Evolutionary conservation across 2,329 filamentous ascomycete genomes (phyloP), one percentile per base, ranked within the genome.

Genomic region (Plenodomus tracheiphilus): DNA sequence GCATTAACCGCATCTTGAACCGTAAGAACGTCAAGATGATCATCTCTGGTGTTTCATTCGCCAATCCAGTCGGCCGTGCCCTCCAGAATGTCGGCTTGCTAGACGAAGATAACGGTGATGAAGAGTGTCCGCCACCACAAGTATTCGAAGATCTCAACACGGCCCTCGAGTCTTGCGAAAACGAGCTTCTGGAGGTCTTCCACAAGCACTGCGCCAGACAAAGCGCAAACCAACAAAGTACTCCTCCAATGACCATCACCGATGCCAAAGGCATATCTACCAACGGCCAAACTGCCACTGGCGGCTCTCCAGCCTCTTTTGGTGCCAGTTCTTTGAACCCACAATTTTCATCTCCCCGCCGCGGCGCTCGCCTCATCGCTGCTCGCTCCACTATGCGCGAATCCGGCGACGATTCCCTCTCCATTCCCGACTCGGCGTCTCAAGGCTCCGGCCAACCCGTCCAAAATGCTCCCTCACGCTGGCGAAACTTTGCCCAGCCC

Each of bases 161-260:
- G 5, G 93, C 93, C 0, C 79, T 99, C 1, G 94, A 99, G 68
- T 89, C 86, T 56, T 97, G 93, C 72, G 94, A 99, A 69, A 99
- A 99, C 61, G 89, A 96, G 62, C 83, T 97, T 5, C 81, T 99
- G 59, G 86, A 89, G 53, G 81, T 82, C 9, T 74, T 83, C 59
- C 72, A 76, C 74, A 65, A 71, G 72, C 69, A 72, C 74, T 65
- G 73, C 49, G 65, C 56, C 39, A 52, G 55, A 6, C 51, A 55
- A 13, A 43, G 51, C 2, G 49, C 61, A 54, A 50, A 77, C 81
- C 77, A 57, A 54, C 73, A 64, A 17, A 59, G 53, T 3, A 71
- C 70, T 0, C 68, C 68, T 19, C 70, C 70, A 0, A 68, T 71
- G 53, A 64, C 67, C 4, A 73, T 73, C 28, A 54, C 59, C 19